Base-by-base conservation (phyloP, 129 eudicot species). In the Glebionis coronaria region DNA sequence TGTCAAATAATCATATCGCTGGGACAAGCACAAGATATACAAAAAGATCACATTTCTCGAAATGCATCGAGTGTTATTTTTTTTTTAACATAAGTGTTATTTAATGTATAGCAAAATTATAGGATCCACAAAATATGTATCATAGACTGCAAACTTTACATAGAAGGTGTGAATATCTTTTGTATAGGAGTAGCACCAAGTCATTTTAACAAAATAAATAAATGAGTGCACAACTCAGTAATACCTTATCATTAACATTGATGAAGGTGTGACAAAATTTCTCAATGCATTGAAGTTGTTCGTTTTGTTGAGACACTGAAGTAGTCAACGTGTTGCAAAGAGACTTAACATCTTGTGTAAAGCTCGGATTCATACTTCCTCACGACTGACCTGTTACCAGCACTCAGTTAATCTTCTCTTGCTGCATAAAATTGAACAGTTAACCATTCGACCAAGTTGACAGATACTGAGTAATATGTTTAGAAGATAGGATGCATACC, bases 241-340 rank as follows among this genome's bases (percentile, higher is more conserved):
- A 10, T 64, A 94, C 99, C 97, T 89, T 82, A 42, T 83, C 78
- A 75, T 87, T 91, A 16, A 63, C 50, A 52, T 79, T 83, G 18
- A 90, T 69, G 54, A 90, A 88, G 55, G 88, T 74, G 64, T 84
- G 74, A 57, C 97, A 94, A 45, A 90, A 72, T 51, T 75, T 85
- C 54, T 94, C 88, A 66, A 94, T 84, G 80, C 81, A 71, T 14
- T 87, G 84, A 50, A 87, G 76, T 70, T 84, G 90, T 61, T 87
- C 90, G 73, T 86, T 83, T 73, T 94, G 99, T 35, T 73, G 86
- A 46, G 88, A 72, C 50, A 94, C 73, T n/a, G 99, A 94, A 45
- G 80, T 77, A 18, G 84, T 75, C 85, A 94, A 82, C 16, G 79
- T 82, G 69, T 72, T 84, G 73, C 87, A 84, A 73, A 94, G 95